Conservation (phyloP, 495 filamentous ascomycete species). For the Collariella sp. region DNA sequence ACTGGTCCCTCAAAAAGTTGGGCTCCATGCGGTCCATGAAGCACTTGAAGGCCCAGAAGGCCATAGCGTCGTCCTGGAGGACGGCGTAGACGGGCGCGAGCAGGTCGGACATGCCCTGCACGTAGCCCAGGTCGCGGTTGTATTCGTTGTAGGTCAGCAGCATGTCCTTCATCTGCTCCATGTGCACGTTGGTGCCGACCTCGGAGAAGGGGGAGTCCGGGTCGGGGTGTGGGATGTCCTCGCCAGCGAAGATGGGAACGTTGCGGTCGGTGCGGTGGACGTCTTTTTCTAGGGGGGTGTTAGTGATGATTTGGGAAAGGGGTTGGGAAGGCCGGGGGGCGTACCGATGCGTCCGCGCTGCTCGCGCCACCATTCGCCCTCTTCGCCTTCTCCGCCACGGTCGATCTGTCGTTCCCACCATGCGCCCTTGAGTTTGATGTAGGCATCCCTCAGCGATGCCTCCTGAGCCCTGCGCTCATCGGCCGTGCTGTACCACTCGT, state of each 20-base stretch:
- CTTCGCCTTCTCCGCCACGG: slow-evolving; percentile 60
- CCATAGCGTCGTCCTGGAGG: slow-evolving; percentile 90
- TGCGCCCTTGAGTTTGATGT: slow-evolving; percentile 82
- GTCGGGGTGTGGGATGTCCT: slow-evolving; percentile 97
- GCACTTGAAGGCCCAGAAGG: slow-evolving; percentile 91
- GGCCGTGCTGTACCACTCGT: slow-evolving; percentile 76
- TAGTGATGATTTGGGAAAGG: slow-evolving; percentile 15
- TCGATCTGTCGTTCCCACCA: slow-evolving; percentile 97
- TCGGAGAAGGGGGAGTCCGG: slow-evolving; percentile 91
- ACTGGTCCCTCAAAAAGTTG: slow-evolving; percentile 95
- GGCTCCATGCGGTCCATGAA: slow-evolving; percentile 98
- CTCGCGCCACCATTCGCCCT: slow-evolving; percentile 92
- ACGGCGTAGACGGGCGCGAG: slow-evolving; percentile 94
- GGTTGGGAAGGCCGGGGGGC: slow-evolving; percentile 4
- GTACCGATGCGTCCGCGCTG: slow-evolving; percentile 89
- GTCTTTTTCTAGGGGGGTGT: slow-evolving; percentile 73
- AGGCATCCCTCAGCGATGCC: slow-evolving; percentile 84
- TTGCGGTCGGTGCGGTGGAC: slow-evolving; percentile 93
- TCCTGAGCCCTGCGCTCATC: slow-evolving; percentile 74
- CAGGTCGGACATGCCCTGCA: slow-evolving; percentile 97
- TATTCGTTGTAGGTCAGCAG: slow-evolving; percentile 96
- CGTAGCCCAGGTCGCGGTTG: slow-evolving; percentile 86
- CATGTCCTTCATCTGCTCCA: slow-evolving; percentile 99
- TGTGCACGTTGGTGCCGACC: slow-evolving; percentile 87
- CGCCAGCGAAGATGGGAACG: slow-evolving; percentile 86